Base-by-base conservation (phyloP, 768 basidiomycete genomes). In the Xanthoconium stramineum region DNA sequence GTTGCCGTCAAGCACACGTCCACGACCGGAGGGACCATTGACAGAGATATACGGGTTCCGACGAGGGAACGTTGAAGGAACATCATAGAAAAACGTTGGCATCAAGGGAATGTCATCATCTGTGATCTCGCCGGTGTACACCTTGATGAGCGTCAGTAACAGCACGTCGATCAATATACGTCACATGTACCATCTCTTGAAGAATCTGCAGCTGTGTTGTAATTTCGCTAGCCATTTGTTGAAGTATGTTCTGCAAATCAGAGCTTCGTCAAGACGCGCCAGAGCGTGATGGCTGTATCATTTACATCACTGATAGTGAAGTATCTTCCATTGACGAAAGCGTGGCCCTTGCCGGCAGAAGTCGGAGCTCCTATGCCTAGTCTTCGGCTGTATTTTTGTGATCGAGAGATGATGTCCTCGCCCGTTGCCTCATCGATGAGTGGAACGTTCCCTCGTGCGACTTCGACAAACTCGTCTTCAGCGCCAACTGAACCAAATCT, bases 261-360 rank as follows among this genome's bases (percentile, higher is more conserved):
- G 8, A 48, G 13, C 9, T 33, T 50, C 29, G 19, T 43, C 29
- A 6, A 50, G 40, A 50, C 19, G 4, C 10, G 5, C 33, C 35
- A 35, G 19, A 36, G 36, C 24, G 15, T 13, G 29, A n/a, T 28
- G n/a, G 11, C 15, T 35, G 17, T 33, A 36, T 33, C 20, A 74
- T 85, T 61, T 62, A 91, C 92, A 51, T 88, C 88, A 59, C 82
- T 79, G 47, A 92, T 69, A 13, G 80, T 70, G 50, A 84, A 78
- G 68, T 89, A 81, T 65, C 86, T 93, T n/a, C 95, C 95, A 63
- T 98, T 96, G 65, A 96, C 77, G 70, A 98, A 96, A 5, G 79
- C 84, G 60, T 90, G 85, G 0, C 93, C 94, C 3, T 69, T 69
- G 0, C 75, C 63, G 2, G 75, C 67, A 11, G 68, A 55, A 2